Evolutionary conservation across 2,329 filamentous ascomycete species (phyloP).

Genomic region (Tolypocladium sp.): DNA sequence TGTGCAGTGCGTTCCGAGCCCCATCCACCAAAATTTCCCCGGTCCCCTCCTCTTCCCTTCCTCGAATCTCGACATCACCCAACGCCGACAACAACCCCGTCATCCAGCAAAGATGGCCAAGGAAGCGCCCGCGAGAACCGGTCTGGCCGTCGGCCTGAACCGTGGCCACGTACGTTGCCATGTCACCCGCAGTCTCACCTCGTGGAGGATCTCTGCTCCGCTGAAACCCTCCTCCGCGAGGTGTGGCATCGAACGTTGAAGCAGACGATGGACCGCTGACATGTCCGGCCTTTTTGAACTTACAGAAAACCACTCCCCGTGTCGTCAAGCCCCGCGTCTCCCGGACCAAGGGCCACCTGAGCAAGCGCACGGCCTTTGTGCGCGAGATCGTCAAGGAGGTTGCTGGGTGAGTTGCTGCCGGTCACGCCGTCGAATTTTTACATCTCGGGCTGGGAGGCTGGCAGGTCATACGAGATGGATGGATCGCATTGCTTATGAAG

Average conservation of each 20-base stretch:
- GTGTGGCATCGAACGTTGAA: constrained; percentile 11
- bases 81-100: constrained; percentile 19
- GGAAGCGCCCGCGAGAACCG: constrained; percentile 47
- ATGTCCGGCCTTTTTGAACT: constrained; percentile 20
- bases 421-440: background rate
- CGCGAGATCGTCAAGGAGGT: constrained; percentile 98
- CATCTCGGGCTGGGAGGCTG: background rate
- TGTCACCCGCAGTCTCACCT: constrained; percentile 50
- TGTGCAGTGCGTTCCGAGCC: constrained; percentile 1
- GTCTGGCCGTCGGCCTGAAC: constrained; percentile 54
- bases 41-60: constrained; percentile 5
- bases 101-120: constrained; percentile 44
- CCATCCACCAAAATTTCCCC: constrained; percentile 13
- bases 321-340: constrained; percentile 71
- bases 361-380: constrained; percentile 95
- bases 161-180: constrained; percentile 51
- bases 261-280: constrained; percentile 57
- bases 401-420: constrained; percentile 60
- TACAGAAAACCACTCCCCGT: constrained; percentile 75
- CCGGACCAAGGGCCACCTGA: constrained; percentile 88
- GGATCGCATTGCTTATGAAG: background rate
- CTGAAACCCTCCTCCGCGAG: constrained; percentile 13
- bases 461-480: background rate
- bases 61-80: constrained; percentile 15
- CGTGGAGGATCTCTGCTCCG: constrained; percentile 61